Evolutionary conservation across 1,139 yeast genomes (phyloP).

Genomic region (Geotrichum carabidarum): DNA sequence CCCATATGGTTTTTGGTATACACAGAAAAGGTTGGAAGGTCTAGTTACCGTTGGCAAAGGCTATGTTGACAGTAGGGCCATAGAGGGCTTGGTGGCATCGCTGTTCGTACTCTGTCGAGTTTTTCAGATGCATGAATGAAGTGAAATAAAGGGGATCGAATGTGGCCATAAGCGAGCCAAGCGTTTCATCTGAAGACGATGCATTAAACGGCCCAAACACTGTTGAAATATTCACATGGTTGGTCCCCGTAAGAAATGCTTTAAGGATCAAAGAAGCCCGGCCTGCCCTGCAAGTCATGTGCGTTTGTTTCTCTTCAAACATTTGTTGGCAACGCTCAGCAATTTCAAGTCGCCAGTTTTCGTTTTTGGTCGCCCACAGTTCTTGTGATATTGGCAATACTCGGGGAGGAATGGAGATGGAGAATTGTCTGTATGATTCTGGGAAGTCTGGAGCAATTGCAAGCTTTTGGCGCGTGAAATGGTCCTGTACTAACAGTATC

Average conservation of each 20-base stretch:
- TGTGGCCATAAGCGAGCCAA: neutral
- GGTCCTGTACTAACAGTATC: constrained; percentile 3
- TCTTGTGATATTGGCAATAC: neutral
- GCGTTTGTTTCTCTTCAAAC: neutral
- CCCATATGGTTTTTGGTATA: too few relatives aligned
- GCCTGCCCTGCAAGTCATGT: neutral
- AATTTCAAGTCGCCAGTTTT: constrained; percentile 4
- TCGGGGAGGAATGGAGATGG: constrained; percentile 8
- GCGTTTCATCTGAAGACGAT: neutral
- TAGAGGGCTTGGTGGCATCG: neutral
- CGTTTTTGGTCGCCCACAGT: constrained; percentile 5
- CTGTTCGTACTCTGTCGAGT: constrained; percentile 5
- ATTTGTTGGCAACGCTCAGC: neutral
- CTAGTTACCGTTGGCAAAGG: too few relatives aligned
- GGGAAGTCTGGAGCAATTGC: constrained; percentile 1
- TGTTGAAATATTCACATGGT: neutral
- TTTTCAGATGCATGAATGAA: neutral
- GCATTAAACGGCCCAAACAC: constrained; percentile 7
- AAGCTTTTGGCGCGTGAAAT: neutral
- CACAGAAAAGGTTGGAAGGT: too few relatives aligned
- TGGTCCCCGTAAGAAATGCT: neutral
- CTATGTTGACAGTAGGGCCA: neutral
- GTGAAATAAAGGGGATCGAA: neutral
- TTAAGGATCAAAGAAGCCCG: neutral
- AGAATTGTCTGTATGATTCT: constrained; percentile 1